A percentile compares a stretch with the other conserved stretches of the same genome.
These are phyloP conservation scores for Prunella vulgaris DNA, from an alignment of 257 asterid species.

Conservation along the genomic window DNA sequence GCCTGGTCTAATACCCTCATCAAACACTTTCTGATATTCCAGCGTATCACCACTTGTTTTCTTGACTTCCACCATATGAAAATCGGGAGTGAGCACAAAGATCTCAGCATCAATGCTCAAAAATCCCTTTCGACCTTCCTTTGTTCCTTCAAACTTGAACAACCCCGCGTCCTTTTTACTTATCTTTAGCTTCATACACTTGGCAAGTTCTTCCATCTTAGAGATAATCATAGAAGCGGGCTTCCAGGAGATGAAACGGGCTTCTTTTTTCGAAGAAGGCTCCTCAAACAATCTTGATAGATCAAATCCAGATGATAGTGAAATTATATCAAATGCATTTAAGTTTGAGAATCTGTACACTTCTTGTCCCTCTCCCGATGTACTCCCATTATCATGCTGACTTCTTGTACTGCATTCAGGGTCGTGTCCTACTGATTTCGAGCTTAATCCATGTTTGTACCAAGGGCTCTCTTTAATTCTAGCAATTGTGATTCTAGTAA, in stretches of 20 bases:
- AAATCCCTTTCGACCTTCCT: slow-evolving; percentile 73
- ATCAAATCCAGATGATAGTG: slow-evolving; percentile 71
- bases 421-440: slow-evolving; percentile 24
- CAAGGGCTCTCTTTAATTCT: slow-evolving; percentile 59
- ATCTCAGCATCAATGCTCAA: slow-evolving; percentile 72
- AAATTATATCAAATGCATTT: slow-evolving; percentile 81
- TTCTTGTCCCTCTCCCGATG: slow-evolving; percentile 23
- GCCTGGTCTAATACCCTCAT: slow-evolving; percentile 65
- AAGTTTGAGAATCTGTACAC: slow-evolving; percentile 35
- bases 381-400: not conserved
- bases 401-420: slow-evolving; percentile 30
- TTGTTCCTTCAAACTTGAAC: slow-evolving; percentile 58
- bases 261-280: slow-evolving; percentile 45
- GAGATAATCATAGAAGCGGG: slow-evolving; percentile 64
- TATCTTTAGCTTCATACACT: slow-evolving; percentile 54
- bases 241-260: slow-evolving; percentile 63
- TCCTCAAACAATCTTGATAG: slow-evolving; percentile 70
- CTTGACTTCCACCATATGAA: slow-evolving; percentile 74
- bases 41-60: slow-evolving; percentile 72
- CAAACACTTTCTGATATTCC: slow-evolving; percentile 55
- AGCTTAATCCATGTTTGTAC: slow-evolving; percentile 44
- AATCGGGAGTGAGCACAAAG: slow-evolving; percentile 53
- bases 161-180: slow-evolving; percentile 62
- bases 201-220: slow-evolving; percentile 67
- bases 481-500: slow-evolving; percentile 49